Percentiles rank a stretch among this genome's conserved stretches.
phyloP scores from a whole-genome alignment of 306 rosid species.

The Argentina anserina region DNA sequence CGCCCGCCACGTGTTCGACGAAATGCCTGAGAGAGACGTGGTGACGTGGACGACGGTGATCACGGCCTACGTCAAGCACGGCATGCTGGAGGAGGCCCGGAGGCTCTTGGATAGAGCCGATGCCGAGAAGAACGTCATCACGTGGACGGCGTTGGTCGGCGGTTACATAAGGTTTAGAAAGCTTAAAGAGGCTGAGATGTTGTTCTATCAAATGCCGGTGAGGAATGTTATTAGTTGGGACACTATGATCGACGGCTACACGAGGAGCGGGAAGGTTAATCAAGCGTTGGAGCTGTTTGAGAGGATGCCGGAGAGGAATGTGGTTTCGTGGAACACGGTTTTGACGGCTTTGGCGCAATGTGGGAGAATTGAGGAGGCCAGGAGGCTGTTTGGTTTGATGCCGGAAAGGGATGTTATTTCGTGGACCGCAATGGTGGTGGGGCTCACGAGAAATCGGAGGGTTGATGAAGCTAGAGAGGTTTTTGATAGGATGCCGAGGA shows the following conservation, averaged over 20 bases:
- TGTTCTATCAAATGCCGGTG: conserved; percentile 47
- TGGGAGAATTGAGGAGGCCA: conserved; percentile 38
- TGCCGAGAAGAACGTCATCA: conserved; percentile 43
- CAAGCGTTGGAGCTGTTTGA: conserved; percentile 36
- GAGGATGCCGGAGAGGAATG: conserved; percentile 45
- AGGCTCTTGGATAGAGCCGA: conserved; percentile 40
- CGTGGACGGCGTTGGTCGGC: conserved; percentile 50
- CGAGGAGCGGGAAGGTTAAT: conserved; percentile 23
- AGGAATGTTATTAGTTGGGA: conserved; percentile 50
- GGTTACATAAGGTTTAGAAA: conserved; percentile 33
- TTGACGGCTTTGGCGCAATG: conserved; percentile 30
- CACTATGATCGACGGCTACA: conserved; percentile 54
- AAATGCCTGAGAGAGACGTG: conserved; percentile 41
- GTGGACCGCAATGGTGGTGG: conserved; percentile 43
- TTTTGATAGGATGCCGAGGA: conserved; percentile 38
- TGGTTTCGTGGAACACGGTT: conserved; percentile 46
- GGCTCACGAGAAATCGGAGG: conserved; percentile 39
- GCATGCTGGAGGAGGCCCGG: conserved; percentile 43
- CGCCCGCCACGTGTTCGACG: conserved; percentile 40
- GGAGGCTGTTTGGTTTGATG: conserved; percentile 35
- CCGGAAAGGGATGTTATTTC: conserved; percentile 44
- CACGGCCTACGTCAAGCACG: conserved; percentile 33
- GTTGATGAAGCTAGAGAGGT: conserved; percentile 42
- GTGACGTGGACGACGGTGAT: conserved; percentile 45
- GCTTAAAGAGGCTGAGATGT: conserved; percentile 36